Evolutionary conservation across 768 basidiomycete species (phyloP).

Genomic region (Lactarius sp.): DNA sequence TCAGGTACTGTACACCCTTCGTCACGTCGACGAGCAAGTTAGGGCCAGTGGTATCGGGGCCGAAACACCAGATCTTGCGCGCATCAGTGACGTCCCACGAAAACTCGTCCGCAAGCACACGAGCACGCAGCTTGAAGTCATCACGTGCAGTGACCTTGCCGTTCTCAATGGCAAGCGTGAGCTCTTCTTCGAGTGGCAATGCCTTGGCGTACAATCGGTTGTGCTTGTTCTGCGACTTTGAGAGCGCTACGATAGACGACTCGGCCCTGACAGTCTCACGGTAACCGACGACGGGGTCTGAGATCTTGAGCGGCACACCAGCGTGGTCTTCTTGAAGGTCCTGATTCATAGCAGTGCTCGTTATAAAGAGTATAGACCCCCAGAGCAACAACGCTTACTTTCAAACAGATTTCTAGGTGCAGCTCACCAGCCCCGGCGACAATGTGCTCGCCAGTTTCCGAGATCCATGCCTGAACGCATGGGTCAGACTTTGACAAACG

Average conservation of each 20-base stretch:
- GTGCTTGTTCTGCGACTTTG: slow-evolving; percentile 99
- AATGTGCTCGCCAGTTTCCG: slow-evolving; percentile 93
- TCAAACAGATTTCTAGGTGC: slow-evolving; percentile 99
- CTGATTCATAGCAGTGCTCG: slow-evolving; percentile 37
- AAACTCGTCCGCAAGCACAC: slow-evolving; percentile 90
- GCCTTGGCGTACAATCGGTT: slow-evolving; percentile 97
- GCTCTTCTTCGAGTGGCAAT: slow-evolving; percentile 87
- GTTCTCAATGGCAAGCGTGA: slow-evolving; percentile 85
- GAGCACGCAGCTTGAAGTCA: slow-evolving; percentile 96
- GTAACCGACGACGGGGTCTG: slow-evolving; percentile 96
- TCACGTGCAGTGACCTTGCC: slow-evolving; percentile 88
- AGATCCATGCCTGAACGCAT: slow-evolving; percentile 94
- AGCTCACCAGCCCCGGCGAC: slow-evolving; percentile 99
- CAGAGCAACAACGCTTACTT: slow-evolving; percentile 45
- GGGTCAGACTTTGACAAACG: slow-evolving; percentile 99
- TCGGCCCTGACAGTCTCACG: slow-evolving; percentile 96
- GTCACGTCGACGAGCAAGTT: slow-evolving; percentile 97
- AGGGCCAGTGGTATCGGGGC: slow-evolving; percentile 94
- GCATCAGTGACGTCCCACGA: slow-evolving; percentile 99
- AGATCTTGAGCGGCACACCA: slow-evolving; percentile 97
- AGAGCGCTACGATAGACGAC: slow-evolving; percentile 92
- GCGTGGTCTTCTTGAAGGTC: slow-evolving; percentile 99
- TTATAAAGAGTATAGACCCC: not conserved
- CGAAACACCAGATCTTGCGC: slow-evolving; percentile 99
- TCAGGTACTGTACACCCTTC: slow-evolving; percentile 98